Percentiles rank a stretch among this genome's conserved stretches.
Evolutionary conservation across 495 filamentous ascomycete species (phyloP).

Genomic region (Annulohypoxylon moriforme): DNA sequence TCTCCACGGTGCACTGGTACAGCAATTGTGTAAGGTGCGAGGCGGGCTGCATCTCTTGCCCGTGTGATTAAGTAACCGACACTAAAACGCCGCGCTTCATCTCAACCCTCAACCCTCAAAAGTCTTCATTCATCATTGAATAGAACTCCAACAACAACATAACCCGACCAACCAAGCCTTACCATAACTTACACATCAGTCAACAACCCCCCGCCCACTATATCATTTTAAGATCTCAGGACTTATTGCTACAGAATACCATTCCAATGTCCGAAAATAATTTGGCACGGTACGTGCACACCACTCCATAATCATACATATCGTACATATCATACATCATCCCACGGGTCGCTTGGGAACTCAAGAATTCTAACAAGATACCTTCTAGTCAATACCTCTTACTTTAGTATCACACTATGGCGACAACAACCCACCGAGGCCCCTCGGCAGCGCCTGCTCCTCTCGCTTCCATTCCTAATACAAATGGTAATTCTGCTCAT

Average conservation of each 20-base stretch:
- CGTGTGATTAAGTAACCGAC: constrained; percentile 44
- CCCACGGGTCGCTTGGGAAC: constrained; percentile 10
- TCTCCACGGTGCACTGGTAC: no score
- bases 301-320: not conserved
- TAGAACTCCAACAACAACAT: constrained; percentile 22
- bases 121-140: constrained; percentile 44
- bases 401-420: constrained; percentile 40
- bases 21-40: constrained; percentile 1
- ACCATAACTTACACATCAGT: not conserved
- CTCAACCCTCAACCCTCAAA: constrained; percentile 46
- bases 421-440: constrained; percentile 45
- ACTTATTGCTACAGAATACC: constrained; percentile 16
- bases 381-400: constrained; percentile 20
- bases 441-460: constrained; percentile 48
- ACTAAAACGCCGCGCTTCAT: constrained; percentile 48
- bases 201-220: constrained; percentile 1
- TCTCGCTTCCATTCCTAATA: constrained; percentile 37
- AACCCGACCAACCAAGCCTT: constrained; percentile 13
- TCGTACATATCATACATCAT: not conserved
- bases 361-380: constrained; percentile 1
- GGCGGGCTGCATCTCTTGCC: constrained; percentile 21
- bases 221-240: constrained; percentile 11
- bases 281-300: constrained; percentile 22
- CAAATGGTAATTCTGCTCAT: constrained; percentile 42
- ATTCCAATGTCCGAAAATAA: constrained; percentile 34